Conservation (phyloP, 805 yeast species). For the Torulaspora franciscae region DNA sequence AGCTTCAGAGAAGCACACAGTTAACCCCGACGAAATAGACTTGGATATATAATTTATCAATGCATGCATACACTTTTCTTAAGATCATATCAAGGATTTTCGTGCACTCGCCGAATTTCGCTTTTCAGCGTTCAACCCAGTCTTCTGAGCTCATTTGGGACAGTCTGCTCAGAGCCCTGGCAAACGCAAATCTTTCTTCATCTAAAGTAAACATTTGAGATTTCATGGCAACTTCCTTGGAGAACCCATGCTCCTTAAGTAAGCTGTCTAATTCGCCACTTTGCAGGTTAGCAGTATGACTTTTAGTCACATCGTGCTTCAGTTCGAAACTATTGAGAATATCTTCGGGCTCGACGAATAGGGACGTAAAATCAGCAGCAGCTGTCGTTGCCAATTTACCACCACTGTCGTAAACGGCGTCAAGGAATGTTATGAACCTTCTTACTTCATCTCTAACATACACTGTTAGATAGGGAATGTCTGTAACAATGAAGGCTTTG, state of each 20-base stretch:
- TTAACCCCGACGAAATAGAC: constrained; percentile 59
- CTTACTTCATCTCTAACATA: constrained; percentile 79
- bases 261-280: constrained; percentile 47
- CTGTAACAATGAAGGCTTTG: constrained; percentile 80
- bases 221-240: constrained; percentile 61
- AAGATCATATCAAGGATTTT: not conserved
- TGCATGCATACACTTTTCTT: constrained; percentile 1
- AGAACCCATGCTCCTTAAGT: constrained; percentile 73
- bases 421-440: constrained; percentile 89
- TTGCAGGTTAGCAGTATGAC: constrained; percentile 28
- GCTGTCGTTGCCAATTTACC: constrained; percentile 85
- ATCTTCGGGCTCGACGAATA: constrained; percentile 79
- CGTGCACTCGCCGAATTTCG: not conserved
- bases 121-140: constrained; percentile 59
- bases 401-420: constrained; percentile 91
- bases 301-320: constrained; percentile 12
- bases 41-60: constrained; percentile 39
- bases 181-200: constrained; percentile 95
- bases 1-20: constrained; percentile 38
- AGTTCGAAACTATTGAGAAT: constrained; percentile 38
- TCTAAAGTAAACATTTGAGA: constrained; percentile 80
- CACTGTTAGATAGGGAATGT: constrained; percentile 79
- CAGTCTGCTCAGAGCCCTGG: constrained; percentile 85
- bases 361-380: constrained; percentile 75
- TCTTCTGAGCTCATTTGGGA: constrained; percentile 91